Percentiles rank a stretch among this genome's conserved stretches.
phyloP scores from a whole-genome alignment of 768 basidiomycete species.

The Mycena olivaceomarginata region DNA sequence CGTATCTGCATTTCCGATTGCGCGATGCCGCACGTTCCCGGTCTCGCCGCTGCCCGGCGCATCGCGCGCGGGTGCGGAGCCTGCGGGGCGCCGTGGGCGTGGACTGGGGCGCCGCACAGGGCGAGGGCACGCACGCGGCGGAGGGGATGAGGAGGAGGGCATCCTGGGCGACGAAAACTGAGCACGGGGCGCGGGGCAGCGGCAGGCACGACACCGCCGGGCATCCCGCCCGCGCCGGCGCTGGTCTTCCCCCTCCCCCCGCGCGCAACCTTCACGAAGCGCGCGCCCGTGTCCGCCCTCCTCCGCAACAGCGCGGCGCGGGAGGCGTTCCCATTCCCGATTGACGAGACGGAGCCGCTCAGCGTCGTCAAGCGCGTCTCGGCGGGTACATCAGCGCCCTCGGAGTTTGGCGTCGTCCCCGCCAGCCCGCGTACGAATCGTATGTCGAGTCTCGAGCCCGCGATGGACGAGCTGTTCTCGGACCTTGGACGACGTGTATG shows the following conservation, averaged over 20 bases:
- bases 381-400: not conserved
- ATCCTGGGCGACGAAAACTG: not conserved
- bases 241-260: slow-evolving; percentile 30
- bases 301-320: slow-evolving; percentile 15
- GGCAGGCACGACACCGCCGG: slow-evolving; percentile 16
- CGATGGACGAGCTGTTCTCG: slow-evolving; percentile 38
- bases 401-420: not conserved
- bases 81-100: not conserved
- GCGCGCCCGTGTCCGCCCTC: not conserved
- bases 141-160: not conserved
- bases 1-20: slow-evolving; percentile 25
- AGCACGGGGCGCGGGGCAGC: not conserved
- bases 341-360: slow-evolving; percentile 18
- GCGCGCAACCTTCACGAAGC: slow-evolving; percentile 36
- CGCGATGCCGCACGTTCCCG: slow-evolving; percentile 31
- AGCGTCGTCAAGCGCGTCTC: slow-evolving; percentile 40
- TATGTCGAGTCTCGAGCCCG: not conserved
- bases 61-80: not conserved
- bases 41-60: not conserved
- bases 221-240: not conserved
- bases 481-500: slow-evolving; percentile 39
- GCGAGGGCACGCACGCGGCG: not conserved
- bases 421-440: not conserved
- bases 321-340: slow-evolving; percentile 17
- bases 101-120: not conserved